A percentile compares a stretch with the other conserved stretches of the same genome.
phyloP scores from a whole-genome alignment of 1,284 basidiomycete species.

The Kalmanozyma brasiliensis region DNA sequence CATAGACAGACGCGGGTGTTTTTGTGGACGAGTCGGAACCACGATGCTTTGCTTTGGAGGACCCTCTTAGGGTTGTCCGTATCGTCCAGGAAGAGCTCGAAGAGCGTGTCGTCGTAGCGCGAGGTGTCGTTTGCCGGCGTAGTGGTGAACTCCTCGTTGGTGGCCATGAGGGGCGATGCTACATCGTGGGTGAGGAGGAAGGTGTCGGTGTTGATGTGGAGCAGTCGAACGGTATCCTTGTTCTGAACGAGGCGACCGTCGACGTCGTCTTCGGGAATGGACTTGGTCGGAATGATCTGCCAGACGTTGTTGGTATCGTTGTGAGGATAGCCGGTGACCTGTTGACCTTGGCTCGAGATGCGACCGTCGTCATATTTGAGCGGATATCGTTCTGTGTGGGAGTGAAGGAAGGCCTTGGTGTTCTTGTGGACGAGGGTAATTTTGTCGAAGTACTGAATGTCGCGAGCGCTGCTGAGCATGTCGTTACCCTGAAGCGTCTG shows the following conservation, averaged over 20 bases:
- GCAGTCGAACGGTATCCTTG: conserved; percentile 85
- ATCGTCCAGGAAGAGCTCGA: conserved; percentile 57
- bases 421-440: conserved; percentile 90
- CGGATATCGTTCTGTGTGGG: conserved; percentile 88
- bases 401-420: conserved; percentile 91
- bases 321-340: conserved; percentile 96
- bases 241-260: conserved; percentile 88
- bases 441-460: conserved; percentile 91
- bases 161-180: conserved; percentile 94
- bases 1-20: conserved; percentile 91
- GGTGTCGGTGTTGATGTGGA: conserved; percentile 86
- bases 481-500: conserved; percentile 94
- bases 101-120: conserved; percentile 69
- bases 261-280: conserved; percentile 73
- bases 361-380: conserved; percentile 95
- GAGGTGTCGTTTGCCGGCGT: conserved; percentile 72
- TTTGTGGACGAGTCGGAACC: conserved; percentile 75
- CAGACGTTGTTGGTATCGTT: conserved; percentile 94
- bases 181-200: conserved; percentile 94
- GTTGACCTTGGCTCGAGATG: conserved; percentile 94
- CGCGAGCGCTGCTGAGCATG: conserved; percentile 86
- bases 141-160: conserved; percentile 91
- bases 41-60: conserved; percentile 54
- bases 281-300: conserved; percentile 91
- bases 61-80: conserved; percentile 17